These are phyloP conservation scores for Lanmaoa pseudosensibilis DNA, from an alignment of 768 basidiomycete genomes.

Conservation along the genomic window DNA sequence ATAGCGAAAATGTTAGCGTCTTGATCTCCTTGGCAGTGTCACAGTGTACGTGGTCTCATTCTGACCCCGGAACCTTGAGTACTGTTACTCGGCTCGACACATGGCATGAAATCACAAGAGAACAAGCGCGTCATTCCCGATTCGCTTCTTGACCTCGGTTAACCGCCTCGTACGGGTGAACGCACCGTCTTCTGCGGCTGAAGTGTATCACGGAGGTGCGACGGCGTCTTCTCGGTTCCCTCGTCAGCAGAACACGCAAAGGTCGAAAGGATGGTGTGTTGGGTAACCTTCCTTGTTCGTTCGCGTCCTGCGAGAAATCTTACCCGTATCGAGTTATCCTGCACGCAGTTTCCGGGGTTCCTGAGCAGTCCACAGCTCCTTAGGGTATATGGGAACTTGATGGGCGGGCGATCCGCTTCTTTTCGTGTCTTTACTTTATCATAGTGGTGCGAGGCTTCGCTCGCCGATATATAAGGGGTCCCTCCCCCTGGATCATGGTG, in stretches of 20 bases:
- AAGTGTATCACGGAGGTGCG: background rate
- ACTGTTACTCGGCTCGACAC: too few relatives aligned
- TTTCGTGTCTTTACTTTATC: background rate
- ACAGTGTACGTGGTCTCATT: background rate
- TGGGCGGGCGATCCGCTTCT: background rate
- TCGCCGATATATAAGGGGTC: background rate
- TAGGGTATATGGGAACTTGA: background rate
- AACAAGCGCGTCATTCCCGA: background rate
- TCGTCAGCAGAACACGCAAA: background rate
- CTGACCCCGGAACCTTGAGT: slow-evolving; percentile 2
- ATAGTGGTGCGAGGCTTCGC: background rate
- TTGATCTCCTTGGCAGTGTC: background rate
- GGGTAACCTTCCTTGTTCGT: background rate
- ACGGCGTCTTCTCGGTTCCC: background rate
- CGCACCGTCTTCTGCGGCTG: too few relatives aligned
- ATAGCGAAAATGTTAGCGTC: background rate
- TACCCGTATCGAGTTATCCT: background rate
- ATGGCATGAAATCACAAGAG: background rate
- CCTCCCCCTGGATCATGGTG: background rate
- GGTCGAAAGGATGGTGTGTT: background rate
- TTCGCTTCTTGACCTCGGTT: background rate
- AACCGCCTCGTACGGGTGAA: background rate
- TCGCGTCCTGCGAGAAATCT: slow-evolving; percentile 4
- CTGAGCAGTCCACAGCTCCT: background rate
- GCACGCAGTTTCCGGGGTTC: background rate